Base-by-base conservation (phyloP, 768 basidiomycete genomes). In the Amanita phalloides region DNA sequence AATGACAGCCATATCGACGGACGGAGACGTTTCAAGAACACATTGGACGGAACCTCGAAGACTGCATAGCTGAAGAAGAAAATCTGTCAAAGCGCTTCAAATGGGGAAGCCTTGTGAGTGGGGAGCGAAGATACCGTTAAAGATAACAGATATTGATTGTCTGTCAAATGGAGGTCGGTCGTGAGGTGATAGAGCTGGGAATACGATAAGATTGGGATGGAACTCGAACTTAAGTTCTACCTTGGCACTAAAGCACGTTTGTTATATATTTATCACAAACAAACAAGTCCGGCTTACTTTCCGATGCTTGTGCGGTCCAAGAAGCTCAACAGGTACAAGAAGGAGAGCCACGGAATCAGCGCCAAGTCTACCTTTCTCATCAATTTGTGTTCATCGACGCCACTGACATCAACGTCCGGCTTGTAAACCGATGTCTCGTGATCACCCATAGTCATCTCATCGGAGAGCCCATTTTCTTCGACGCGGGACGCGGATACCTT, bases 301-400 rank as follows among this genome's bases (percentile, higher is more conserved):
- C 74, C 74, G 55, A 76, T 73, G 53, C 73, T 74, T 2, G 73
- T 75, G 47, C 74, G 71, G 60, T 75, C 74, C 41, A 69, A 59
- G 71, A 88, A 90, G 57, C 82, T 82, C 36, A 90, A 69, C 35
- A 90, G 69, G 65, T 89, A 89, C 57, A 91, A 65, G 49, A 92
- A 73, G 4, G 85, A 81, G 37, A 85, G 60, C 85, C 84, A 86
- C 8, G 82, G 79, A 35, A 84, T 72, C 55, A 84, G 72, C n/a
- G 74, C 73, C 53, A 71, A 57, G 64, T 85, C 84, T 44, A 88
- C 74, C 66, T 86, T 89, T 58, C 85, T 70, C 55, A 90, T 60
- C 54, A 89, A 62, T 61, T 78, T 81, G 51, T 75, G 75, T 64
- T 87, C 86, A 60, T 90, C 77, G 45, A 90, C 67, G 8, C 67